phyloP scores from a whole-genome alignment of 345 rosid species.

The Eucalyptus shirleyi region DNA sequence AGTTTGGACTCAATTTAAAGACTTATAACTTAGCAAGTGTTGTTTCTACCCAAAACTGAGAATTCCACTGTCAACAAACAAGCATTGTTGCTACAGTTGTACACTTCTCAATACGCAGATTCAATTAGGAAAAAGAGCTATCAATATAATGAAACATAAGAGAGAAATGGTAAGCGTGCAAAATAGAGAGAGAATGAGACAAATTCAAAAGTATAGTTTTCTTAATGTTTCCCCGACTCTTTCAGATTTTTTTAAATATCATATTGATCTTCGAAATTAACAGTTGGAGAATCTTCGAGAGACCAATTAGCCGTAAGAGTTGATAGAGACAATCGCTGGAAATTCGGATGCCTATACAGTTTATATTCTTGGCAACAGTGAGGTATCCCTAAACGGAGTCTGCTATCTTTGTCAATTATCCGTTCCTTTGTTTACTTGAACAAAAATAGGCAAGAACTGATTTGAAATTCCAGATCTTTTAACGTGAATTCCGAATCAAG shows the following conservation, averaged over 20 bases:
- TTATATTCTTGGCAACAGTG: neutral
- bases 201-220: neutral
- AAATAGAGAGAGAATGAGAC: neutral
- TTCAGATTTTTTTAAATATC: neutral
- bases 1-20: too few species aligned
- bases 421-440: neutral
- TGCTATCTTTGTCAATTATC: neutral
- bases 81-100: neutral
- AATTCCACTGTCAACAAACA: neutral
- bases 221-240: neutral
- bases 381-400: neutral
- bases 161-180: neutral
- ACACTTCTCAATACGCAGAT: neutral
- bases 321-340: neutral
- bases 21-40: neutral
- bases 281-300: neutral
- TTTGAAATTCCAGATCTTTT: neutral
- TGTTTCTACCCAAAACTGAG: neutral
- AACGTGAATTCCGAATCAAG: neutral
- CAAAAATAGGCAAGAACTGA: neutral
- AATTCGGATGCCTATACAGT: neutral
- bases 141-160: neutral
- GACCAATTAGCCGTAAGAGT: neutral
- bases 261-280: neutral
- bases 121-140: neutral